Base-by-base conservation (phyloP, 805 yeast species). In the Cyberlindnera nakhonratchasimensis region DNA sequence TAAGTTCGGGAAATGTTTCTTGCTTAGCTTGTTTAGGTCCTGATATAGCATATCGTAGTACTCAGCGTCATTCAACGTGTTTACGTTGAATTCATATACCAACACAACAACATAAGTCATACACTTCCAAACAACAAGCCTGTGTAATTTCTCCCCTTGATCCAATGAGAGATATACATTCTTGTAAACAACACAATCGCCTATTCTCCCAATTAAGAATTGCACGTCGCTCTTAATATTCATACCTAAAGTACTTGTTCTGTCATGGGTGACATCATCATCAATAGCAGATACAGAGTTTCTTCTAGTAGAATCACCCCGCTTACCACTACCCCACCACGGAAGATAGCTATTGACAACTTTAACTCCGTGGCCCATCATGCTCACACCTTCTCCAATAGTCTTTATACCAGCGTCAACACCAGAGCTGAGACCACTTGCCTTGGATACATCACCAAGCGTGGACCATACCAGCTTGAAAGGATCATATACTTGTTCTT, bases 401-500 rank as follows among this genome's bases (percentile, higher is more conserved):
- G 46, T 49, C 13, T 47, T 46, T 16, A 47, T 41, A 1, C 51
- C 35, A 2, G 52, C 47, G 38, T 47, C 50, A 6, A 54, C 51
- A 8, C 61, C 53, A 7, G 50, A 46, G 9, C 48, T 50, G 5
- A 57, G 42, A 4, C 60, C 57, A 7, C 55, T 43, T 1, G 52
- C 50, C n/a, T 40, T 42, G 3, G 58, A 51, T 9, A 58, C 53
- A 30, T 54, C 59, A n/a, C 48, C 47, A 5, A 57, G 24, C 0
- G 61, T 53, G 4, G 48, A 39, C 39, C 45, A 46, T 7, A 52
- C 50, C 12, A 55, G n/a, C 34, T 50, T 52, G 43, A 58, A 57
- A 7, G 62, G 62, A 33, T 58, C 60, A 53, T 58, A 39, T 47
- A 53, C 17, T 8, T 12, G 19, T 51, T 30, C 63, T 14, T 6